Evolutionary conservation across 352 stramenopile species (phyloP).

Genomic region (Phytophthora quininea): DNA sequence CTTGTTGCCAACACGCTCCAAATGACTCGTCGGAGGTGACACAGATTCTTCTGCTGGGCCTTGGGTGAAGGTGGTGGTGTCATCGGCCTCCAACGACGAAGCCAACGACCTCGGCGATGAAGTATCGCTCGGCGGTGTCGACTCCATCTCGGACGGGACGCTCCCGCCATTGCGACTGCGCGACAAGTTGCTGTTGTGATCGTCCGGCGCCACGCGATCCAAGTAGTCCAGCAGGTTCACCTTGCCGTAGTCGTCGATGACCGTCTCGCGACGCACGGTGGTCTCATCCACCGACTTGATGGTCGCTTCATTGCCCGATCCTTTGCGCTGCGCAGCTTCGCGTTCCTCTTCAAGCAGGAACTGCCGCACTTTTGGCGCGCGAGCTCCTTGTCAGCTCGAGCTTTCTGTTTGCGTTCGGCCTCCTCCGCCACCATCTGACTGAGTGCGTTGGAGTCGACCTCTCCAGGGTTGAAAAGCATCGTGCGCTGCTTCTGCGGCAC

Average conservation of each 20-base stretch:
- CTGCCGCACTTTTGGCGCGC: conserved; percentile 47
- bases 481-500: conserved; percentile 54
- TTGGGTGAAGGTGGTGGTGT: conserved; percentile 31
- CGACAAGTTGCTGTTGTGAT: conserved; percentile 22
- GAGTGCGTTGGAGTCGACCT: conserved; percentile 47
- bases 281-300: conserved; percentile 63
- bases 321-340: conserved; percentile 18
- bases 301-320: conserved; percentile 27
- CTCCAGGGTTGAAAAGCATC: conserved; percentile 59
- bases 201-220: conserved; percentile 39
- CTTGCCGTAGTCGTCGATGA: conserved; percentile 57
- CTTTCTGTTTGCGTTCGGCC: conserved; percentile 49
- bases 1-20: conserved; percentile 32
- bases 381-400: conserved; percentile 51
- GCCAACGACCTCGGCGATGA: conserved; percentile 37
- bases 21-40: conserved; percentile 8
- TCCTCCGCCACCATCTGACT: conserved; percentile 49
- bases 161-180: conserved; percentile 30
- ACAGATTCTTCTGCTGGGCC: conserved; percentile 11
- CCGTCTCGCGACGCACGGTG: conserved; percentile 51
- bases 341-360: conserved; percentile 51
- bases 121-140: conserved; percentile 16
- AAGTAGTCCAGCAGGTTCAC: conserved; percentile 57
- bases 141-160: conserved; percentile 26
- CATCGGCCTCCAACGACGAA: conserved; percentile 31